Evolutionary conservation across 2,329 filamentous ascomycete species (phyloP).

Genomic region (Colletotrichum sidae): DNA sequence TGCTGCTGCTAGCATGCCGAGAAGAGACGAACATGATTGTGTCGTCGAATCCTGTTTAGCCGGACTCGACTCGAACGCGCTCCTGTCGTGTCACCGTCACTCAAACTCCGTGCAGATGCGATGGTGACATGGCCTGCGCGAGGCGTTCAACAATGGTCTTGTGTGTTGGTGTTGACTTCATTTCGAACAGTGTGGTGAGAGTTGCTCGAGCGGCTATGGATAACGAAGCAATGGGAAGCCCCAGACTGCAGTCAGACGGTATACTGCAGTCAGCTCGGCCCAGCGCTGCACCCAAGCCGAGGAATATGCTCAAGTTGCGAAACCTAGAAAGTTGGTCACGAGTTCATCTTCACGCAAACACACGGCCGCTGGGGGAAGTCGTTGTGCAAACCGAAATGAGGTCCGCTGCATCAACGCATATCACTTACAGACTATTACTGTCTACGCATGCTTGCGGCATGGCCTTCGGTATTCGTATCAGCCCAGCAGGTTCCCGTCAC

Average conservation of each 20-base stretch:
- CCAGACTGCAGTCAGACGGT: neutral
- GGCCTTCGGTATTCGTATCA: neutral
- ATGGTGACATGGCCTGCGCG: no score
- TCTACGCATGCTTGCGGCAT: no score
- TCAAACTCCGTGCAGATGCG: no score
- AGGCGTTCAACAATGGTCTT: no score
- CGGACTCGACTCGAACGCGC: neutral
- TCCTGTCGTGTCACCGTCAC: neutral
- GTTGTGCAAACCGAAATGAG: conserved; percentile 1
- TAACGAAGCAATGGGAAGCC: neutral
- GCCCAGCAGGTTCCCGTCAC: conserved; percentile 16
- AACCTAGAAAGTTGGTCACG: neutral
- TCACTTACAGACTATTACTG: no score
- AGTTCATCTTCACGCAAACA: neutral
- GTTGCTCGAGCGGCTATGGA: neutral
- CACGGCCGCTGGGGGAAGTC: neutral
- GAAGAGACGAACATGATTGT: neutral
- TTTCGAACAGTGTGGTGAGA: no score
- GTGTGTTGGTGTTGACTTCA: no score
- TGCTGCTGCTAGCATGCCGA: neutral
- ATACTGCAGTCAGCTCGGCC: neutral
- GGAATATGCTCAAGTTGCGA: neutral
- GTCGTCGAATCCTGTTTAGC: conserved; percentile 6
- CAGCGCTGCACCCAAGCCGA: neutral
- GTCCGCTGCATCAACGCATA: neutral